Conservation (phyloP, 331 rosid genomes). For the Spiraea crenata region DNA sequence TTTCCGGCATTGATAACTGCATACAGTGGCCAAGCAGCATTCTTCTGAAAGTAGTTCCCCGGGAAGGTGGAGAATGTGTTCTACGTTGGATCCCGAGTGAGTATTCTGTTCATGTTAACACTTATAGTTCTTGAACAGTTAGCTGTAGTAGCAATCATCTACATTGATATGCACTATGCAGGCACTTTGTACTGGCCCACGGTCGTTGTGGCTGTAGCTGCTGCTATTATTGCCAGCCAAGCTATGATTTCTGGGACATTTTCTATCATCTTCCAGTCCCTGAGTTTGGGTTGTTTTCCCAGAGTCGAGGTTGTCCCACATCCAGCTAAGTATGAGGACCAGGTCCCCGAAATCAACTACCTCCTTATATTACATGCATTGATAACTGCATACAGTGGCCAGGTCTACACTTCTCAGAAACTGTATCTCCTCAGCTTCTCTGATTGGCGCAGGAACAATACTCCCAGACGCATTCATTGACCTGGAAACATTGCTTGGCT, state of each 20-base stretch:
- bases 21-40: slow-evolving; percentile 4
- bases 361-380: slow-evolving; percentile 61
- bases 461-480: too few relatives aligned
- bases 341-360: slow-evolving; percentile 73
- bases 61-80: not conserved
- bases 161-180: slow-evolving; percentile 22
- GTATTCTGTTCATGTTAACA: too few relatives aligned
- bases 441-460: slow-evolving; percentile 13
- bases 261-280: slow-evolving; percentile 60
- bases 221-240: slow-evolving; percentile 79
- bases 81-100: not conserved
- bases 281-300: slow-evolving; percentile 74
- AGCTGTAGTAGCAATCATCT: too few relatives aligned
- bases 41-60: slow-evolving; percentile 13
- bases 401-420: not conserved
- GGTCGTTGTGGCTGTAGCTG: slow-evolving; percentile 71
- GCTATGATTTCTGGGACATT: slow-evolving; percentile 92
- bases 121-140: too few relatives aligned
- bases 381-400: slow-evolving; percentile 62
- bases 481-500: too few relatives aligned
- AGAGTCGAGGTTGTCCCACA: slow-evolving; percentile 61
- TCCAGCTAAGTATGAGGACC: slow-evolving; percentile 62
- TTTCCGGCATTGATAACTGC: slow-evolving; percentile 14
- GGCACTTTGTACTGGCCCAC: slow-evolving; percentile 79
- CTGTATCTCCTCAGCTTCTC: too few relatives aligned